Conservation (phyloP, 1,284 basidiomycete species). For the Tylopilus orsonianus region DNA sequence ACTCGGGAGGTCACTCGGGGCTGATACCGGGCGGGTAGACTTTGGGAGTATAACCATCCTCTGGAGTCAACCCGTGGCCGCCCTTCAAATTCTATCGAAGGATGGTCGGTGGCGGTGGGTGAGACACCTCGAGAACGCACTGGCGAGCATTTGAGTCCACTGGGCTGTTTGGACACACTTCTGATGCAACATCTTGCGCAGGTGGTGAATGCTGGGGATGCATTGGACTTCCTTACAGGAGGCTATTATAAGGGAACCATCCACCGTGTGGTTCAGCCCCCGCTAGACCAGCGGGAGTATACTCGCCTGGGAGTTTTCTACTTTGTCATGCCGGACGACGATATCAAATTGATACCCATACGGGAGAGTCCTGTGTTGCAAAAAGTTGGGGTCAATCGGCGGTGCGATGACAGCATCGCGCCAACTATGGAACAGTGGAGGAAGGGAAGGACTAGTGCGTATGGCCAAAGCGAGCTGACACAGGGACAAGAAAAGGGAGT, state of each 20-base stretch:
- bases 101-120: conserved; percentile 60
- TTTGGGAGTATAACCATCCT: conserved; percentile 59
- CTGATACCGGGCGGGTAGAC: conserved; percentile 37
- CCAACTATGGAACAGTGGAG: conserved; percentile 44
- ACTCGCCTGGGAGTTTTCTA: conserved; percentile 47
- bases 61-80: conserved; percentile 61
- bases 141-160: conserved; percentile 37
- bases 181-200: conserved; percentile 9
- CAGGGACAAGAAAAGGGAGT: conserved; percentile 33
- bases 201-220: conserved; percentile 61
- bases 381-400: conserved; percentile 32
- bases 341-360: conserved; percentile 34
- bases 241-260: conserved; percentile 49
- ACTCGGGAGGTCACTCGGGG: background rate
- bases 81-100: conserved; percentile 53
- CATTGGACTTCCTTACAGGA: conserved; percentile 55
- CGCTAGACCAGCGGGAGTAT: conserved; percentile 40
- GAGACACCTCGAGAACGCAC: conserved; percentile 57
- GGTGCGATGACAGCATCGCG: conserved; percentile 34
- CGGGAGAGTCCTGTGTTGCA: conserved; percentile 34
- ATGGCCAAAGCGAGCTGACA: conserved; percentile 39
- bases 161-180: background rate
- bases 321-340: conserved; percentile 38
- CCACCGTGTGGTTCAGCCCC: conserved; percentile 46
- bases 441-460: conserved; percentile 39